Conservation (phyloP, 2,329 filamentous ascomycete species). For the Pseudogymnoascus sp. region DNA sequence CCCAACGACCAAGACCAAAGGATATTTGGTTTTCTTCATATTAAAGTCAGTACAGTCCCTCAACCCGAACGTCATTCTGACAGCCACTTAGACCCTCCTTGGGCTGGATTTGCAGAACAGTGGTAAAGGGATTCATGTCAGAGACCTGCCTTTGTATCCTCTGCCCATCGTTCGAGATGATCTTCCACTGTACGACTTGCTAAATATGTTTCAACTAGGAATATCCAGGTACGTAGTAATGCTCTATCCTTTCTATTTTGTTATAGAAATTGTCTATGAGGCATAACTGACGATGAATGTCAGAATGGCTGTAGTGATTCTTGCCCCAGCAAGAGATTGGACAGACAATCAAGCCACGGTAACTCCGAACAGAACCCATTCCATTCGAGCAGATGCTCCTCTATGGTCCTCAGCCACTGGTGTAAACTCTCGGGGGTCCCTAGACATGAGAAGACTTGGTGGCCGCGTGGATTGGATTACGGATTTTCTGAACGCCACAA, state of each 20-base stretch:
- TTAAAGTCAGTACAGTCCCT: conserved; percentile 17
- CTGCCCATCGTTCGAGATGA: conserved; percentile 22
- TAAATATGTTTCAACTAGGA: conserved; percentile 24
- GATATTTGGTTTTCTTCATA: conserved; percentile 22
- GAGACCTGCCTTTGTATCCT: conserved; percentile 22
- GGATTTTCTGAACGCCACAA: conserved; percentile 16
- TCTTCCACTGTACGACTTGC: conserved; percentile 20
- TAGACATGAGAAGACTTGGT: not conserved
- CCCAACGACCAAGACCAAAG: conserved; percentile 14
- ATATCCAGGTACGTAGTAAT: conserved; percentile 19
- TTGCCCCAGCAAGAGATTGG: conserved; percentile 8
- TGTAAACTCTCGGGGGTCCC: not conserved
- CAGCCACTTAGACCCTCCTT: conserved; percentile 17
- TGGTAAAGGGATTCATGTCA: conserved; percentile 15
- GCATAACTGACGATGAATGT: not conserved
- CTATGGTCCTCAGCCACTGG: not conserved
- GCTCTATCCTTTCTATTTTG: not conserved
- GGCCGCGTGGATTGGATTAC: conserved; percentile 12
- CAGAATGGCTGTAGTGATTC: conserved; percentile 23
- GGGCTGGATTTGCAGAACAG: conserved; percentile 15
- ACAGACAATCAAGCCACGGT: conserved; percentile 9
- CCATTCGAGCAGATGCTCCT: not conserved
- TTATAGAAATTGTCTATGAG: not conserved
- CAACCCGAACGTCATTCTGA: not conserved
- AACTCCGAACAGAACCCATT: not conserved